Evolutionary conservation across 352 stramenopile genomes (phyloP).

Genomic region (Phytophthora tentaculata): DNA sequence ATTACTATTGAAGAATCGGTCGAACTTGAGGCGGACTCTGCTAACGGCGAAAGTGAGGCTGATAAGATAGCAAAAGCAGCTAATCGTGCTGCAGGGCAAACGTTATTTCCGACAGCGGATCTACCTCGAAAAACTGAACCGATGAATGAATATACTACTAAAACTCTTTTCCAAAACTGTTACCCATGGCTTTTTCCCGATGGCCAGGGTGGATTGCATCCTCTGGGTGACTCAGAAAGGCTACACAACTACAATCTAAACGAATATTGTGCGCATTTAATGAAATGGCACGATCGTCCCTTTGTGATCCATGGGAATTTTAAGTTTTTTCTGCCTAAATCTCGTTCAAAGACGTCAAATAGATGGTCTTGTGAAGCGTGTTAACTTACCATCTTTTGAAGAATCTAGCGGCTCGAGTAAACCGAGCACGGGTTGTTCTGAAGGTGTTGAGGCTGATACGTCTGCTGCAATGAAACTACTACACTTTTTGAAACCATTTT

Average conservation of each 20-base stretch:
- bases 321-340: constrained; percentile 23
- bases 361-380: constrained; percentile 2
- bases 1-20: too few species aligned
- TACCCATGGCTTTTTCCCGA: constrained; percentile 16
- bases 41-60: too few species aligned
- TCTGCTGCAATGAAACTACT: neutral
- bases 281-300: constrained; percentile 23
- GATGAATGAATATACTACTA: constrained; percentile 13
- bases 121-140: neutral
- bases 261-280: constrained; percentile 15
- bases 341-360: constrained; percentile 14
- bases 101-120: too few species aligned
- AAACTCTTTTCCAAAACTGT: constrained; percentile 12
- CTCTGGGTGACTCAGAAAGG: neutral
- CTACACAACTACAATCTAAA: constrained; percentile 1
- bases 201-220: neutral
- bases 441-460: too few species aligned
- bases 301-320: constrained; percentile 16
- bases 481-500: constrained; percentile 18
- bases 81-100: too few species aligned
- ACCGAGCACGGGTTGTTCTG: neutral
- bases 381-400: too few species aligned
- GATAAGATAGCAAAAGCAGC: too few species aligned
- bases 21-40: too few species aligned
- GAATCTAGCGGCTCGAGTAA: neutral